Evolutionary conservation across 768 basidiomycete species (phyloP).

Genomic region (Rhodocollybia butyracea): DNA sequence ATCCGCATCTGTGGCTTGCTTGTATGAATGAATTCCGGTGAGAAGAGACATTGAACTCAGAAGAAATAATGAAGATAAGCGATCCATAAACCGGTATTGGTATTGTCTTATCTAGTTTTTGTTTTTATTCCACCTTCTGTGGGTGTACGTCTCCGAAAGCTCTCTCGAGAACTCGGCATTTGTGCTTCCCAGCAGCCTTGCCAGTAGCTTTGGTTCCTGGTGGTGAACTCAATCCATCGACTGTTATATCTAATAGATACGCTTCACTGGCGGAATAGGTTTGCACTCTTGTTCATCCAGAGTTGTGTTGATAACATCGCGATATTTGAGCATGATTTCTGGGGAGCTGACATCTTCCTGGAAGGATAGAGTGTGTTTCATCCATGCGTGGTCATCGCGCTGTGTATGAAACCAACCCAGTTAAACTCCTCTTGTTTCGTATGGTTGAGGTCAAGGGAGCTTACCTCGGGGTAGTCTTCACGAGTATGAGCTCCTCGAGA

Average conservation of each 20-base stretch:
- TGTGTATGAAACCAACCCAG: conserved; percentile 22
- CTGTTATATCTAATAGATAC: conserved; percentile 78
- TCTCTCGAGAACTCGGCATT: no score
- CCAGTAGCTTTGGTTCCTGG: no score
- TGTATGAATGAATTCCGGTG: no score
- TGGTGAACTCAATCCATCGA: no score
- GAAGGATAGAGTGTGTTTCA: conserved; percentile 94
- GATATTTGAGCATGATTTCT: conserved; percentile 87
- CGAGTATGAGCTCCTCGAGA: conserved; percentile 98
- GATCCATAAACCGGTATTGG: no score
- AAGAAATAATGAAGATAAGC: no score
- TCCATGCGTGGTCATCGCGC: conserved; percentile 93
- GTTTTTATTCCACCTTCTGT: no score
- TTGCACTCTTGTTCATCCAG: conserved; percentile 97
- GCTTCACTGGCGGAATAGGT: conserved; percentile 95
- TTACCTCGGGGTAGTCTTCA: conserved; percentile 91
- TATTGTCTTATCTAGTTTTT: no score
- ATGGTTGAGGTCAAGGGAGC: conserved; percentile 14
- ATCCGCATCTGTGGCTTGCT: no score
- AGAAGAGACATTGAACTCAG: no score
- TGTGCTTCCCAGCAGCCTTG: no score
- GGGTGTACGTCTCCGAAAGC: no score
- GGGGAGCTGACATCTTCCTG: conserved; percentile 73
- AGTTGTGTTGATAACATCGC: conserved; percentile 78
- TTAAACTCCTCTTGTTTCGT: not conserved